phyloP scores from a whole-genome alignment of 352 stramenopile genomes.

The Thraustochytrium sp. region DNA sequence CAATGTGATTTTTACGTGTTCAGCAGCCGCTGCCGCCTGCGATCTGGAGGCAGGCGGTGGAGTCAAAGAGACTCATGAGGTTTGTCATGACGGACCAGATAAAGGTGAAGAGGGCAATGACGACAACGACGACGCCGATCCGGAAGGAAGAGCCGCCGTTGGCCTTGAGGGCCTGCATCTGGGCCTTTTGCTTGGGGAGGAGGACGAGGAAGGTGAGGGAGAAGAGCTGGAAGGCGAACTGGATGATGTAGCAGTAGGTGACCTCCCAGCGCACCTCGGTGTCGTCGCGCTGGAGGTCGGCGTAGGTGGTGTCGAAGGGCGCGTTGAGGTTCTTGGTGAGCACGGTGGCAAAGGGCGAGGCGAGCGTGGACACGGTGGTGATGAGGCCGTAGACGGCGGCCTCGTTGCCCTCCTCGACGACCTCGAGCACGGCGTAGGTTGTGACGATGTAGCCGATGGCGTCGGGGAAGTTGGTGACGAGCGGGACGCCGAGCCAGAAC shows the following conservation, averaged over 20 bases:
- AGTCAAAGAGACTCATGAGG: background rate
- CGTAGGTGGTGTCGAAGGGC: background rate
- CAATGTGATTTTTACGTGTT: no score
- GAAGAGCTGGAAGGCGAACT: background rate
- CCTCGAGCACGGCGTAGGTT: conserved; percentile 58
- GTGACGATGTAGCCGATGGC: conserved; percentile 58
- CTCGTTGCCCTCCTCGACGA: conserved; percentile 60
- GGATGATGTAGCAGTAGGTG: background rate
- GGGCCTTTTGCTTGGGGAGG: background rate
- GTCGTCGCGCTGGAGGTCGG: background rate
- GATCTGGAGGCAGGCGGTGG: background rate
- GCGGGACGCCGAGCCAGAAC: conserved; percentile 59
- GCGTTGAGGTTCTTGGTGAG: background rate
- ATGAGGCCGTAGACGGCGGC: conserved; percentile 59
- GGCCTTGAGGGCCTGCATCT: background rate
- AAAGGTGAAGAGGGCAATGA: background rate
- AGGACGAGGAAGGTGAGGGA: background rate
- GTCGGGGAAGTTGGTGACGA: conserved; percentile 54
- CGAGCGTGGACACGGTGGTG: conserved; percentile 50
- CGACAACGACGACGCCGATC: background rate
- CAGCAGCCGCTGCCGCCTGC: background rate
- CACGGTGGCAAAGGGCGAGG: background rate
- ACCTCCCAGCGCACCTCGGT: background rate
- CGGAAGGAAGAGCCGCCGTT: background rate
- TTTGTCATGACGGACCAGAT: background rate